Conservation (phyloP, 2,329 filamentous ascomycete genomes). For the Aspergillus uvarum region DNA sequence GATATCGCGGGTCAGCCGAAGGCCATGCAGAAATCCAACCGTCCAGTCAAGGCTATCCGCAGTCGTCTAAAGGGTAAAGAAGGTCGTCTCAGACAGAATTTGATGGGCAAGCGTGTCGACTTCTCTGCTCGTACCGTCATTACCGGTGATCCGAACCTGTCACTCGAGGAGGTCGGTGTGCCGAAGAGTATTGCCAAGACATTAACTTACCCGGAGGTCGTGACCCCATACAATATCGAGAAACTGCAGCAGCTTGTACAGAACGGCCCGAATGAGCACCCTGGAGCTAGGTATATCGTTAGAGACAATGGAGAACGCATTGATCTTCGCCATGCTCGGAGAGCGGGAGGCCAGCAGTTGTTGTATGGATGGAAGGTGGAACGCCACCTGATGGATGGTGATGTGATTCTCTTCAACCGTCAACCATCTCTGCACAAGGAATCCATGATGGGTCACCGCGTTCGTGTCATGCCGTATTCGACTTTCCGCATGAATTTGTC, state of each 20-base stretch:
- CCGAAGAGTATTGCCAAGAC: constrained; percentile 89
- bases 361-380: constrained; percentile 99
- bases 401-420: constrained; percentile 99
- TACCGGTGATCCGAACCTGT: constrained; percentile 95
- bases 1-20: constrained; percentile 95
- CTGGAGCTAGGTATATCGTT: constrained; percentile 95
- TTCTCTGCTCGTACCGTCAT: constrained; percentile 99
- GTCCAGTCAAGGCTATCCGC: constrained; percentile 94
- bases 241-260: constrained; percentile 85
- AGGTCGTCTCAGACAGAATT: constrained; percentile 91
- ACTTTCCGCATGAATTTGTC: constrained; percentile 97
- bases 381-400: constrained; percentile 90
- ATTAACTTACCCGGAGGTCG: constrained; percentile 93
- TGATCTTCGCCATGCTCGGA: constrained; percentile 89
- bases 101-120: constrained; percentile 99
- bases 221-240: constrained; percentile 96
- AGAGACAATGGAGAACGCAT: constrained; percentile 90
- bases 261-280: constrained; percentile 92
- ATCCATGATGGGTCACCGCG: constrained; percentile 99
- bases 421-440: constrained; percentile 99
- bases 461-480: constrained; percentile 97
- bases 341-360: constrained; percentile 74
- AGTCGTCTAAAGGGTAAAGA: constrained; percentile 99
- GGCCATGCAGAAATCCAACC: constrained; percentile 92
- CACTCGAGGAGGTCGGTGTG: constrained; percentile 94